A percentile compares a stretch with the other conserved stretches of the same genome.
Conservation (phyloP, 2,329 filamentous ascomycete species). For the Arthrinium puccinioides region DNA sequence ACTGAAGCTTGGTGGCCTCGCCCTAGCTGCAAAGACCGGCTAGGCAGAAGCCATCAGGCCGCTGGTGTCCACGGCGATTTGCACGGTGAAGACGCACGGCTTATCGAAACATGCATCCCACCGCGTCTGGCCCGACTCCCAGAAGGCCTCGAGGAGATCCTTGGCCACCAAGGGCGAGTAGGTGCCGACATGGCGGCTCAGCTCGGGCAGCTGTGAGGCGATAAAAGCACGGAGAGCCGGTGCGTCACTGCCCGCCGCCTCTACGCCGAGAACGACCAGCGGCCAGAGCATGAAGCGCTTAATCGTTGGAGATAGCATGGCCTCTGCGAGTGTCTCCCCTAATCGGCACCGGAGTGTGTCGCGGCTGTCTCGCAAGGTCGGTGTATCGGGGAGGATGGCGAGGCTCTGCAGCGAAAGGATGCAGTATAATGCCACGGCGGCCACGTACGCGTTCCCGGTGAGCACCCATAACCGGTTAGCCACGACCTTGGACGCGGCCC, state of each 20-base stretch:
- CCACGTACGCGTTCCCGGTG: conserved; percentile 21
- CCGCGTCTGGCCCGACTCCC: conserved; percentile 19
- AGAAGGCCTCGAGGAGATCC: conserved; percentile 24
- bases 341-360: conserved; percentile 9
- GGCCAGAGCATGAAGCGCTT: conserved; percentile 26
- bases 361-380: conserved; percentile 7
- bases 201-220: conserved; percentile 12
- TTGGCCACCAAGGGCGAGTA: conserved; percentile 23
- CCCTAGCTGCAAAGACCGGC: too few species aligned
- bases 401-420: conserved; percentile 27
- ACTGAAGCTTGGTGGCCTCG: too few species aligned
- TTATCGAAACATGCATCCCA: conserved; percentile 32
- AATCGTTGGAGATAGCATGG: conserved; percentile 8
- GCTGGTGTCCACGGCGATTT: conserved; percentile 11
- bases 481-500: conserved; percentile 18
- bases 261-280: conserved; percentile 26
- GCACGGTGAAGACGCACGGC: conserved; percentile 12
- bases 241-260: conserved; percentile 17
- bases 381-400: conserved; percentile 16
- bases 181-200: conserved; percentile 20
- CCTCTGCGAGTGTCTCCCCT: conserved; percentile 11
- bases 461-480: conserved; percentile 19
- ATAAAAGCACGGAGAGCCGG: conserved; percentile 19
- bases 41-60: background rate
- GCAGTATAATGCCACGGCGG: conserved; percentile 26